Evolutionary conservation across 306 rosid species (phyloP).

Genomic region (Cicer cuneatum): DNA sequence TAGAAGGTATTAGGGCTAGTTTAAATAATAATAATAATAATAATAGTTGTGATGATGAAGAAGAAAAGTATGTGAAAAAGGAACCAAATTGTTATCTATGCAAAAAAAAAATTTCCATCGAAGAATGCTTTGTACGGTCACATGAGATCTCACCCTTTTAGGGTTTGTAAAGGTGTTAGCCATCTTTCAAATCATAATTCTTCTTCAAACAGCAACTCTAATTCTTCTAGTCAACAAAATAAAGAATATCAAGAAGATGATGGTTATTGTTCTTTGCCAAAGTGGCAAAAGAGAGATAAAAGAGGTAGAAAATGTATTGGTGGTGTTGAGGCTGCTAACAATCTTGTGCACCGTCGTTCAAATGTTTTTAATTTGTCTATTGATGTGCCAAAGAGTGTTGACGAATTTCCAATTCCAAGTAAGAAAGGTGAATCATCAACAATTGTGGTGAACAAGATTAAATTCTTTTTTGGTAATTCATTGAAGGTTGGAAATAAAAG

Average conservation of each 20-base stretch:
- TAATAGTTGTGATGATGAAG: neutral
- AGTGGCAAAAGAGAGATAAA: conserved; percentile 2
- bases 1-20: neutral
- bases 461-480: neutral
- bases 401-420: neutral
- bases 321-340: neutral
- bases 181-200: neutral
- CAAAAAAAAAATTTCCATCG: neutral
- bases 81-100: neutral
- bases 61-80: neutral
- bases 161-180: neutral
- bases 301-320: conserved; percentile 21
- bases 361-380: neutral
- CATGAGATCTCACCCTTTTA: conserved; percentile 13
- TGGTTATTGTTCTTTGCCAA: neutral
- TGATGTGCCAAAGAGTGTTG: neutral
- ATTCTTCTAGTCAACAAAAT: neutral
- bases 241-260: neutral
- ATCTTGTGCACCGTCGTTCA: neutral
- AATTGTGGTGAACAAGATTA: neutral
- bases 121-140: conserved; percentile 24
- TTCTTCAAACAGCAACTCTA: neutral
- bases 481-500: neutral
- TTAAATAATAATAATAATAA: neutral
- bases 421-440: neutral